Conservation (phyloP, 2,329 filamentous ascomycete genomes). For the Colletotrichum sublineola region DNA sequence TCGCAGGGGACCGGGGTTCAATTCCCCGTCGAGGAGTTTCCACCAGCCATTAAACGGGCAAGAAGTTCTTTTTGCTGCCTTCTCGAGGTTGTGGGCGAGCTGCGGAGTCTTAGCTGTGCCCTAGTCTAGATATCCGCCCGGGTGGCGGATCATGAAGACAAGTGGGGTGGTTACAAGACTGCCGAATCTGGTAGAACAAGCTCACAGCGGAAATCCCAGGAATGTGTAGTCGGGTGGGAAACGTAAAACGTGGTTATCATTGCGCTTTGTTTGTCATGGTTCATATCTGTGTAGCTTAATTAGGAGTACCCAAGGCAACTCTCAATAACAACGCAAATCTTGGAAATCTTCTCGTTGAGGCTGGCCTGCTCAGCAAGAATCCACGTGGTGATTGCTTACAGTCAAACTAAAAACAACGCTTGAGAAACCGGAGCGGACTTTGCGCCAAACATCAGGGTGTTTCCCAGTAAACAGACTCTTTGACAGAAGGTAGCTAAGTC, state of each 20-base stretch:
- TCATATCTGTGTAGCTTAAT: neutral
- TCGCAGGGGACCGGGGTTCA: slow-evolving; percentile 21
- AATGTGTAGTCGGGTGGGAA: neutral
- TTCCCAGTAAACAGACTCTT: neutral
- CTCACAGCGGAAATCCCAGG: neutral
- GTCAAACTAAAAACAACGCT: neutral
- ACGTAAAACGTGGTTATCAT: neutral
- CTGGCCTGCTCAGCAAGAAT: neutral
- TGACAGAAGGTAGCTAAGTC: neutral
- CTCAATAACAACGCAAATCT: neutral
- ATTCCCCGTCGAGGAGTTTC: slow-evolving; percentile 3
- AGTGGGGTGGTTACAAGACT: neutral
- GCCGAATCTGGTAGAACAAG: neutral
- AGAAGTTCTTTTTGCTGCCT: neutral
- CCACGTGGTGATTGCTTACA: too few species aligned
- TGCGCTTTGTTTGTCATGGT: neutral
- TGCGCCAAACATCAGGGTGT: neutral
- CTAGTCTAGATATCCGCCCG: neutral
- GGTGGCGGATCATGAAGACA: neutral
- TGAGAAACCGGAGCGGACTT: neutral
- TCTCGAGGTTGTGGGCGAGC: neutral
- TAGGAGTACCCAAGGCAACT: neutral
- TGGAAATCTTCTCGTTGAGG: neutral
- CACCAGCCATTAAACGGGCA: neutral
- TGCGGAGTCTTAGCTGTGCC: neutral